Conservation (phyloP, 805 yeast species). For the Zygoascus flipseniorum region DNA sequence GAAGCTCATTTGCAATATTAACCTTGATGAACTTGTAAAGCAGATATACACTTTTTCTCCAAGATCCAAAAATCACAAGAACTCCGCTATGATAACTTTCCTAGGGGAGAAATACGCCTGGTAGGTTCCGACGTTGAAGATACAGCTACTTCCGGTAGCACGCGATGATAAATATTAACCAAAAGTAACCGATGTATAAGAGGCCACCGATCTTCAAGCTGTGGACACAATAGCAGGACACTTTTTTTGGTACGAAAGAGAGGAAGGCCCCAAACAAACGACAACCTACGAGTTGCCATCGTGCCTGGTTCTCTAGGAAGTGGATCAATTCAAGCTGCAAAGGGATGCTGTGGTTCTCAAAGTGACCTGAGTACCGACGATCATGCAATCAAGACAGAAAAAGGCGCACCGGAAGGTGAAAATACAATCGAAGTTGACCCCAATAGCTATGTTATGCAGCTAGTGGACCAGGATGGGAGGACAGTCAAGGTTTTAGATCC, state of each 20-base stretch:
- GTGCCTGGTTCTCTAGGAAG: constrained; percentile 13
- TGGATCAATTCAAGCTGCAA: neutral
- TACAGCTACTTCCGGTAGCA: constrained; percentile 23
- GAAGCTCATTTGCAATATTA: too few species aligned
- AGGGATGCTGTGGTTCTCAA: neutral
- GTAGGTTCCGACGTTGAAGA: constrained; percentile 15
- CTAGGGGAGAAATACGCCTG: constrained; percentile 79
- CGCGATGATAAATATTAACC: neutral
- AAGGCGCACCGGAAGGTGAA: neutral
- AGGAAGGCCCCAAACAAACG: constrained; percentile 70
- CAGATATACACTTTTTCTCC: neutral
- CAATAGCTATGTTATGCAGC: constrained; percentile 16
- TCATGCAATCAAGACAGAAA: neutral
- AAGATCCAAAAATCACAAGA: neutral
- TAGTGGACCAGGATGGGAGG: constrained; percentile 18
- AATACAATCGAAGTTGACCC: constrained; percentile 15
- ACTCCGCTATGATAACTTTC: constrained; percentile 55
- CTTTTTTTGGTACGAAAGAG: constrained; percentile 81
- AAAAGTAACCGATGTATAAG: constrained; percentile 53
- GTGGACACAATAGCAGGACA: constrained; percentile 74
- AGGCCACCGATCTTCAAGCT: constrained; percentile 85
- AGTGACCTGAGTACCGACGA: too few species aligned
- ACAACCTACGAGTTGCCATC: constrained; percentile 47
- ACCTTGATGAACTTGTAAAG: too few species aligned
- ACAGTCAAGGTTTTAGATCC: constrained; percentile 14